Conservation (phyloP, 2,329 filamentous ascomycete genomes). For the Botrytis porri region DNA sequence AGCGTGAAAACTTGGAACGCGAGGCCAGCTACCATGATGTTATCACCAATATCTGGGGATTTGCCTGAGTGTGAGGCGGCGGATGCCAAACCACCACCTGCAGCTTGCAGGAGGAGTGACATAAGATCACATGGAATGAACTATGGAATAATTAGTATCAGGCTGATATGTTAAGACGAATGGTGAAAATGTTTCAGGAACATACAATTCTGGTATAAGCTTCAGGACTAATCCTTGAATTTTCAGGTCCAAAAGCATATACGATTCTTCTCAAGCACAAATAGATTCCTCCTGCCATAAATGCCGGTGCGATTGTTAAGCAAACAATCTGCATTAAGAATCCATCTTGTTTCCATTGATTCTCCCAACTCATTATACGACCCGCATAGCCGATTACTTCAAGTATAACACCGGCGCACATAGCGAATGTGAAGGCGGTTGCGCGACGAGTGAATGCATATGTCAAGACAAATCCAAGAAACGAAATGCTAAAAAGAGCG, state of each 20-base stretch:
- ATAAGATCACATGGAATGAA: slow-evolving; percentile 64
- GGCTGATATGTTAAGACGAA: slow-evolving; percentile 30
- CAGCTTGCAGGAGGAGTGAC: slow-evolving; percentile 58
- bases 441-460: slow-evolving; percentile 47
- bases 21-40: slow-evolving; percentile 65
- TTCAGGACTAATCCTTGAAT: slow-evolving; percentile 47
- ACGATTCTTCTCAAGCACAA: slow-evolving; percentile 55
- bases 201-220: slow-evolving; percentile 50
- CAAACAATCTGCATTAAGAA: slow-evolving; percentile 59
- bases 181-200: slow-evolving; percentile 27
- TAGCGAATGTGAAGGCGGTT: slow-evolving; percentile 50
- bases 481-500: slow-evolving; percentile 48
- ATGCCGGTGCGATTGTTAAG: slow-evolving; percentile 63
- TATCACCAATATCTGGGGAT: slow-evolving; percentile 45
- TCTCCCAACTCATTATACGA: slow-evolving; percentile 52
- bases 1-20: slow-evolving; percentile 59
- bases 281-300: slow-evolving; percentile 62
- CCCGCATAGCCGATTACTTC: slow-evolving; percentile 60
- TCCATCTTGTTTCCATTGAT: slow-evolving; percentile 49
- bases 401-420: slow-evolving; percentile 51
- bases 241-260: slow-evolving; percentile 46
- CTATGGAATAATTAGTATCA: slow-evolving; percentile 32
- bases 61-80: slow-evolving; percentile 44
- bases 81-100: slow-evolving; percentile 58
- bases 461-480: slow-evolving; percentile 42